Evolutionary conservation across 2,329 filamentous ascomycete species (phyloP).

Genomic region (Pyrenochaeta sp.): DNA sequence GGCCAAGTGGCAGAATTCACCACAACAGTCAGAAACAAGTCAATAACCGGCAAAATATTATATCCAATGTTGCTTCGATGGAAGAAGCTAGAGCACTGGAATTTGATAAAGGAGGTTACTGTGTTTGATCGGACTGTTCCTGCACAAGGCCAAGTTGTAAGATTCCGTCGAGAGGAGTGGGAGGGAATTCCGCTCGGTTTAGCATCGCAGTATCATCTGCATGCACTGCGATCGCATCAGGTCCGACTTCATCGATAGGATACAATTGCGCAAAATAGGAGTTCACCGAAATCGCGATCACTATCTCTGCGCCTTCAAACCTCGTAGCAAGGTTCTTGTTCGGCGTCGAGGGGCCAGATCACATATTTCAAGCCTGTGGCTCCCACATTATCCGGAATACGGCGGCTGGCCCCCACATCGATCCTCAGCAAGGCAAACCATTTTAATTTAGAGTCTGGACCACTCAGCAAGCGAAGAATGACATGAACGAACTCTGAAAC

Average conservation of each 20-base stretch:
- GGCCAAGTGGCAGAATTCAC: slow-evolving; percentile 32
- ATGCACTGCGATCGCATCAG: slow-evolving; percentile 18
- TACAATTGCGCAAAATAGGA: neutral
- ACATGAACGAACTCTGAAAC: slow-evolving; percentile 3
- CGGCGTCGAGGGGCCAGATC: slow-evolving; percentile 1
- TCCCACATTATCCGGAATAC: neutral
- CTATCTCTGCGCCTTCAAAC: neutral
- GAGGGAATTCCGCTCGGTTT: slow-evolving; percentile 31
- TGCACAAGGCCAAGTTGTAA: slow-evolving; percentile 1
- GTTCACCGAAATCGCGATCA: neutral
- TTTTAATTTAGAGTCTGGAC: neutral
- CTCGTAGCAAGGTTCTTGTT: neutral
- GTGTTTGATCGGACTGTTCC: slow-evolving; percentile 22
- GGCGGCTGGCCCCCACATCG: neutral
- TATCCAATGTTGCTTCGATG: slow-evolving; percentile 34
- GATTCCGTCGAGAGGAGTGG: slow-evolving; percentile 27
- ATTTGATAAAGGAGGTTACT: slow-evolving; percentile 31
- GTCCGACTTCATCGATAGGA: slow-evolving; percentile 10
- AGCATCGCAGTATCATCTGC: slow-evolving; percentile 34
- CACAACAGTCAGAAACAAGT: slow-evolving; percentile 35
- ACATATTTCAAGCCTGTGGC: neutral
- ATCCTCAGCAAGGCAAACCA: neutral
- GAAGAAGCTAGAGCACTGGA: slow-evolving; percentile 31
- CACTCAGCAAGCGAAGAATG: neutral
- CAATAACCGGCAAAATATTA: slow-evolving; percentile 24